Conservation (phyloP, 805 yeast species). For the Candida sithepensis region DNA sequence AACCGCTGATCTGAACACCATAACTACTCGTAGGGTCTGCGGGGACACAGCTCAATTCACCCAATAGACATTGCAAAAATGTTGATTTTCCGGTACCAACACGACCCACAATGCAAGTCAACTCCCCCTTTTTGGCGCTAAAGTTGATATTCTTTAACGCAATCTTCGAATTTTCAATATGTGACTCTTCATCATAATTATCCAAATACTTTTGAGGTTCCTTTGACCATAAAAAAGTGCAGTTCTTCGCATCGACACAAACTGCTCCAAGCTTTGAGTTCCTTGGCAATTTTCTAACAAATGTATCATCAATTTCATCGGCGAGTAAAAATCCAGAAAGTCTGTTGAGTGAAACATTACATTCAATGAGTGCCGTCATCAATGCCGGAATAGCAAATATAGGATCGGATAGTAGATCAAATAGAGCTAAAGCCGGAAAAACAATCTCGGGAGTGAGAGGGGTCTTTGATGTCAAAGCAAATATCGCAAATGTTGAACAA, state of each 20-base stretch:
- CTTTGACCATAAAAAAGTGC: conserved; percentile 50
- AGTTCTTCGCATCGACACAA: conserved; percentile 43
- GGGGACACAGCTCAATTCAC: conserved; percentile 44
- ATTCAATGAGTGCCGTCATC: conserved; percentile 55
- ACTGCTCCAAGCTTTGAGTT: conserved; percentile 25
- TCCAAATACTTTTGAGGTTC: conserved; percentile 13
- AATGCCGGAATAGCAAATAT: conserved; percentile 56
- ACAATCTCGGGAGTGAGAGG: conserved; percentile 67
- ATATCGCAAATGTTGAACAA: conserved; percentile 55
- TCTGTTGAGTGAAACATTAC: conserved; percentile 55
- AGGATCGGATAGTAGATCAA: conserved; percentile 56
- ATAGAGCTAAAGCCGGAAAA: conserved; percentile 63
- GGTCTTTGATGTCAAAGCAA: conserved; percentile 38
- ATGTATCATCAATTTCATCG: conserved; percentile 37
- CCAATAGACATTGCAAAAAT: conserved; percentile 49
- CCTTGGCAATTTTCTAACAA: conserved; percentile 26
- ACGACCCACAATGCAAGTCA: conserved; percentile 60
- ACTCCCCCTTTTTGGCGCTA: conserved; percentile 46
- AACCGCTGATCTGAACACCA: conserved; percentile 34
- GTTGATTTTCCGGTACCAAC: conserved; percentile 71
- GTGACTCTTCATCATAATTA: conserved; percentile 40
- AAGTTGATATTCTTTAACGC: conserved; percentile 50
- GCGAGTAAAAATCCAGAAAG: conserved; percentile 45
- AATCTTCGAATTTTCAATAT: conserved; percentile 30
- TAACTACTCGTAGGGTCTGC: conserved; percentile 23